Percentiles rank a stretch among this genome's conserved stretches.
Conservation (phyloP, 2,329 filamentous ascomycete genomes). For the Keithomyces neogunnii region DNA sequence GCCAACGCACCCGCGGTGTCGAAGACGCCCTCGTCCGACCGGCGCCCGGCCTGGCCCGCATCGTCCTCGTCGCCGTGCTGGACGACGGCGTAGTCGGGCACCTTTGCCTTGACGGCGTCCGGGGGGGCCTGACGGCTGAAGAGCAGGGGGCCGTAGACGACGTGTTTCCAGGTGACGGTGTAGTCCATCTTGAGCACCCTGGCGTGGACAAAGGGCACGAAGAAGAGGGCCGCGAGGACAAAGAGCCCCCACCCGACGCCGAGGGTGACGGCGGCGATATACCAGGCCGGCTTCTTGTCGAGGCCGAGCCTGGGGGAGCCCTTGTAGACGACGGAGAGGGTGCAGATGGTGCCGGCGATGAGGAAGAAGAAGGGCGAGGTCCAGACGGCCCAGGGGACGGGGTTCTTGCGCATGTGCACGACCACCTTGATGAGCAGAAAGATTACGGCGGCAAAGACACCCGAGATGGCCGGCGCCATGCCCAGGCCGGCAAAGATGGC, state of each 20-base stretch:
- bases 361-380: conserved; percentile 72
- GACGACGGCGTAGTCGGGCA: conserved; percentile 71
- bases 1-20: conserved; percentile 15
- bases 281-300: conserved; percentile 58
- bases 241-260: conserved; percentile 53
- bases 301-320: conserved; percentile 62
- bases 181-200: conserved; percentile 61
- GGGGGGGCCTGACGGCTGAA: conserved; percentile 48
- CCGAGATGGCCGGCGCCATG: conserved; percentile 61
- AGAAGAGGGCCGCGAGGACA: conserved; percentile 57
- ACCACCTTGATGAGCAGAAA: conserved; percentile 56
- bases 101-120: conserved; percentile 43
- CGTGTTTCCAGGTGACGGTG: conserved; percentile 53
- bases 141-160: conserved; percentile 55
- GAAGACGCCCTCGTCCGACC: conserved; percentile 14
- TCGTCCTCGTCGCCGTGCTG: conserved; percentile 45
- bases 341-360: conserved; percentile 64
- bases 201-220: conserved; percentile 60
- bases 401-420: conserved; percentile 64
- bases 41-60: conserved; percentile 15
- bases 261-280: conserved; percentile 57
- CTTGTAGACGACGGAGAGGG: conserved; percentile 74
- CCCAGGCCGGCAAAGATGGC: conserved; percentile 59
- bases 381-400: conserved; percentile 64
- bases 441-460: conserved; percentile 53